Evolutionary conservation across 305 asterid species (phyloP).

Genomic region (Salvia sclarea): DNA sequence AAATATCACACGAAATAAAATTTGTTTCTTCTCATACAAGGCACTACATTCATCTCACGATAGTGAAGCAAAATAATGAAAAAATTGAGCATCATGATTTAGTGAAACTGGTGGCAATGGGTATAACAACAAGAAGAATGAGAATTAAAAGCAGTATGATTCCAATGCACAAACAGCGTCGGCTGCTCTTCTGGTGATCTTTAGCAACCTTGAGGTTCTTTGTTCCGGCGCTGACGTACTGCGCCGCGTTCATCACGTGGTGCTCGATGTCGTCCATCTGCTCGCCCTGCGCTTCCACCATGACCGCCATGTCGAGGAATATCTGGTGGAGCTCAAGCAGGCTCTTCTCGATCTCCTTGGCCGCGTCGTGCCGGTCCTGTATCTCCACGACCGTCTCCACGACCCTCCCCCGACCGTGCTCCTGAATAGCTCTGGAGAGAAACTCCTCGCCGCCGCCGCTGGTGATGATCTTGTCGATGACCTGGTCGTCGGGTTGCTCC

Average conservation of each 20-base stretch:
- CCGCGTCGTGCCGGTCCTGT: conserved; percentile 77
- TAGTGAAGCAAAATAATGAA: conserved; percentile 29
- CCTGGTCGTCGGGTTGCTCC: conserved; percentile 67
- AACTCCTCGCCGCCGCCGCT: conserved; percentile 70
- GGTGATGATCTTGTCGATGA: conserved; percentile 73
- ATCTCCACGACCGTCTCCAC: conserved; percentile 89
- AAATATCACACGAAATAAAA: background rate
- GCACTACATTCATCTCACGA: conserved; percentile 28
- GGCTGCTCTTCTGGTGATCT: conserved; percentile 68
- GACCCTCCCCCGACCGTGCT: conserved; percentile 85
- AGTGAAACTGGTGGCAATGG: conserved; percentile 61
- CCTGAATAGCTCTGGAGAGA: conserved; percentile 60
- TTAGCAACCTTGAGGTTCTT: conserved; percentile 75
- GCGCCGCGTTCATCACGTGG: conserved; percentile 73
- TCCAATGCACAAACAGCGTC: conserved; percentile 71
- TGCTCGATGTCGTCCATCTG: conserved; percentile 87
- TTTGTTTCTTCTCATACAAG: too few relatives aligned
- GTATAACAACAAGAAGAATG: conserved; percentile 59
- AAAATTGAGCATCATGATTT: conserved; percentile 43
- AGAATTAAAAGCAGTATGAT: conserved; percentile 58
- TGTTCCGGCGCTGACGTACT: conserved; percentile 62
- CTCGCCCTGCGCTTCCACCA: conserved; percentile 93
- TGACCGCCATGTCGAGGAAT: conserved; percentile 90
- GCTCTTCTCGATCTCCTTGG: conserved; percentile 85
- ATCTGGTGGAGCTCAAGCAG: conserved; percentile 86